phyloP scores from a whole-genome alignment of 352 stramenopile species.

The Globisporangium recalcitrans region DNA sequence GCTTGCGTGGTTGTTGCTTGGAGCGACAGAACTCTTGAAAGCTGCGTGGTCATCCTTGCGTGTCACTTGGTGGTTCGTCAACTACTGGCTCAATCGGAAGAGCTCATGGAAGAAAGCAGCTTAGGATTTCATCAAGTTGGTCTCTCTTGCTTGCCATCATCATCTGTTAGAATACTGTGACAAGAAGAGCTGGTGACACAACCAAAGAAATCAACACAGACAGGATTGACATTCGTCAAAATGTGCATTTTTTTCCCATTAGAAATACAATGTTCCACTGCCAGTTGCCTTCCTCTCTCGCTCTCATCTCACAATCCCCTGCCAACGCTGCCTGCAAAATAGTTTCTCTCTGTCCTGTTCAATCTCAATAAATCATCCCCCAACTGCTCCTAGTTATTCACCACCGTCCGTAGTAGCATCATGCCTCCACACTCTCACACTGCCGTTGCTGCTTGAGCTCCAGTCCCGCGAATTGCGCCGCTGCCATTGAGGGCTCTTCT shows the following conservation, averaged over 20 bases:
- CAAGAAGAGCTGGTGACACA: neutral
- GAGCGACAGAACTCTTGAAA: neutral
- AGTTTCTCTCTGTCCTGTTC: neutral
- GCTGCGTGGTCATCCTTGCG: neutral
- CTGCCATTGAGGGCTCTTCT: neutral
- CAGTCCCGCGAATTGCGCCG: neutral
- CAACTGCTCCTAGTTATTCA: neutral
- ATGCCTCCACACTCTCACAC: neutral
- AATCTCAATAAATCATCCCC: constrained; percentile 5
- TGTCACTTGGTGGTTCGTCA: neutral
- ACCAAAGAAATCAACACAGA: neutral
- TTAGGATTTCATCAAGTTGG: too few relatives aligned
- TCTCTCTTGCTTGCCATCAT: too few relatives aligned
- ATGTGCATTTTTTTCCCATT: too few relatives aligned
- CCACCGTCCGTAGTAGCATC: neutral
- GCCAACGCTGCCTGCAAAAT: constrained; percentile 1
- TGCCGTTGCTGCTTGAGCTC: neutral
- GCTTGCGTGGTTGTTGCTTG: too few relatives aligned
- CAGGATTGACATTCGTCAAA: too few relatives aligned
- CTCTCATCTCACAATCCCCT: neutral
- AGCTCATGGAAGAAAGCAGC: too few relatives aligned
- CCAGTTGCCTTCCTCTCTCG: neutral
- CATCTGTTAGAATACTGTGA: too few relatives aligned
- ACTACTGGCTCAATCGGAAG: neutral
- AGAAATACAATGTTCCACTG: neutral